Evolutionary conservation across 78 protist genomes (phyloP).

Genomic region (Dictyostelium citrinum): DNA sequence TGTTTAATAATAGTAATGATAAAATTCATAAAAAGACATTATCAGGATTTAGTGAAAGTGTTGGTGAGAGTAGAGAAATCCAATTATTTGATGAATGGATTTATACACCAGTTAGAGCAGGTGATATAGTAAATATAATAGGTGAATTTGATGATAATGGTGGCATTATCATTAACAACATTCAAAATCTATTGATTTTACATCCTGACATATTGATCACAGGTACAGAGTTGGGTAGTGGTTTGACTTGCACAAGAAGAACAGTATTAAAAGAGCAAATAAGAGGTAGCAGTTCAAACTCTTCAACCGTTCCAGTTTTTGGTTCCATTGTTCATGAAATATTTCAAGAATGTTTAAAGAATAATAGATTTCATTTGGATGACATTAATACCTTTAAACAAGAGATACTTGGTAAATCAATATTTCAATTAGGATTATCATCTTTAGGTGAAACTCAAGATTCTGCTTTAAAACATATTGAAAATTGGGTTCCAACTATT

Average conservation of each 20-base stretch:
- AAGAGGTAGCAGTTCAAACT: background rate
- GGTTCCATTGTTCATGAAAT: conserved; percentile 67
- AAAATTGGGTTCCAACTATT: background rate
- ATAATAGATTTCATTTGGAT: background rate
- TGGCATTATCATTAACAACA: background rate
- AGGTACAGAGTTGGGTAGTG: conserved; percentile 65
- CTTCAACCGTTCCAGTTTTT: conserved; percentile 17
- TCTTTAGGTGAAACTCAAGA: conserved; percentile 57
- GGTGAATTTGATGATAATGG: conserved; percentile 17
- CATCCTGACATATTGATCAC: conserved; percentile 59
- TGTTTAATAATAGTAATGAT: background rate
- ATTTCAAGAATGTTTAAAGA: conserved; percentile 33
- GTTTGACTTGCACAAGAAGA: conserved; percentile 52
- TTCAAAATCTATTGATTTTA: conserved; percentile 23
- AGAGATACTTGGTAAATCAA: conserved; percentile 13
- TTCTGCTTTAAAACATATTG: background rate
- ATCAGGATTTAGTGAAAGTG: conserved; percentile 13
- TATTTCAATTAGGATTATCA: background rate
- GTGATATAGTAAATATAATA: conserved; percentile 47
- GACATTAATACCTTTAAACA: conserved; percentile 10
- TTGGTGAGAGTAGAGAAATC: background rate
- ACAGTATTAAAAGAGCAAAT: conserved; percentile 44
- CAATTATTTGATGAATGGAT: conserved; percentile 48
- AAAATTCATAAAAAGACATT: conserved; percentile 30
- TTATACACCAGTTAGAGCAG: background rate